Evolutionary conservation across 1,284 basidiomycete species (phyloP).

Genomic region (Tilletia setariae): DNA sequence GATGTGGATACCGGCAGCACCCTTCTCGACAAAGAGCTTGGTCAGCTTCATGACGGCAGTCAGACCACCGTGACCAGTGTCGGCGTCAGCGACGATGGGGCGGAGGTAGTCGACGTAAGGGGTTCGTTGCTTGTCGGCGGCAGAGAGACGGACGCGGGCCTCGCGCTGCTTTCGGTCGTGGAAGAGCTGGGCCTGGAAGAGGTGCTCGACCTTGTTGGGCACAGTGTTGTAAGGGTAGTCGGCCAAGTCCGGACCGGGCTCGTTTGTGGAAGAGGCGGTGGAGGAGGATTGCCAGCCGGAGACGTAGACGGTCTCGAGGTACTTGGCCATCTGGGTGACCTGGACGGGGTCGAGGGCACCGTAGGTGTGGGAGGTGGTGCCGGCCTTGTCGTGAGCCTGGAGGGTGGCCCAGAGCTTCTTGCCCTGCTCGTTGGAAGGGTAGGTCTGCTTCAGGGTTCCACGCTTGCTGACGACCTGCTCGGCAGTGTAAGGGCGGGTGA

Average conservation of each 20-base stretch:
- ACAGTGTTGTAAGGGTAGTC: constrained; percentile 67
- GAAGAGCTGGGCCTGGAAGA: constrained; percentile 66
- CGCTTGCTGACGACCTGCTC: constrained; percentile 90
- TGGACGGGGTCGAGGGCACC: constrained; percentile 97
- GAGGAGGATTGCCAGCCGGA: constrained; percentile 53
- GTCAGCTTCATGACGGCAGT: constrained; percentile 96
- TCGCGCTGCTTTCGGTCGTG: constrained; percentile 63
- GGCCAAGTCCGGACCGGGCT: constrained; percentile 53
- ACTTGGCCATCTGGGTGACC: constrained; percentile 60
- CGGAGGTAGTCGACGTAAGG: constrained; percentile 57
- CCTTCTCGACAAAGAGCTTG: constrained; percentile 86
- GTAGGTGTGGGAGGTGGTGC: constrained; percentile 82
- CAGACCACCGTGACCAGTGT: constrained; percentile 76
- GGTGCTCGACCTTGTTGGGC: constrained; percentile 65
- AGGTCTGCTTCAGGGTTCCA: constrained; percentile 78
- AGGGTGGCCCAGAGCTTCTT: constrained; percentile 82
- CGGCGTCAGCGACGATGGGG: constrained; percentile 57
- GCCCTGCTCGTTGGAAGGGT: constrained; percentile 78
- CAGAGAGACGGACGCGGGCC: constrained; percentile 64
- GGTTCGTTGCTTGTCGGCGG: constrained; percentile 61
- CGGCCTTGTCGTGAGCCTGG: constrained; percentile 59
- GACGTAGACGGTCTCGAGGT: constrained; percentile 55
- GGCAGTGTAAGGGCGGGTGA: constrained; percentile 85
- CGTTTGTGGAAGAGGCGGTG: constrained; percentile 53
- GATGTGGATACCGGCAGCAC: constrained; percentile 80